Conservation (phyloP, 1,139 yeast genomes). For the Magnusiomyces magnusii region DNA sequence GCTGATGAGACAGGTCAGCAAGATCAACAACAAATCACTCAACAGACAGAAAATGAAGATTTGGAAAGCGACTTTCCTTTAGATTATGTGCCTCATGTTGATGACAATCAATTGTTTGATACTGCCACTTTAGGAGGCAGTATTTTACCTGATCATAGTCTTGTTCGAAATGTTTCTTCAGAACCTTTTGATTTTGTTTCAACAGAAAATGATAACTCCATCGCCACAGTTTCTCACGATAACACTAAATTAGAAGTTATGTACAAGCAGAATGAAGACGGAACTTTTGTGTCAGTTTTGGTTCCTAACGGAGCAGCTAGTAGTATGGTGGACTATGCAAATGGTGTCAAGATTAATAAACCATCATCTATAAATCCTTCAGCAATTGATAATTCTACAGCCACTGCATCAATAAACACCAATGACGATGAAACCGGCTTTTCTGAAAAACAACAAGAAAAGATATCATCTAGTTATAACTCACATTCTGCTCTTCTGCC, state of each 20-base stretch:
- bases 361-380: background rate
- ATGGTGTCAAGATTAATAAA: background rate
- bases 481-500: background rate
- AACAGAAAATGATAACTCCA: background rate
- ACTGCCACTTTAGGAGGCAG: background rate
- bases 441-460: background rate
- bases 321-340: background rate
- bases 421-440: background rate
- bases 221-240: constrained; percentile 9
- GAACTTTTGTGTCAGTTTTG: constrained; percentile 9
- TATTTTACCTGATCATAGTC: background rate
- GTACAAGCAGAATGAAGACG: constrained; percentile 14
- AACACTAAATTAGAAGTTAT: constrained; percentile 14
- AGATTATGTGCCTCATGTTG: constrained; percentile 23
- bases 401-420: background rate
- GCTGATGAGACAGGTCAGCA: constrained; percentile 6
- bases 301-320: constrained; percentile 8
- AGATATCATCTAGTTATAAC: background rate
- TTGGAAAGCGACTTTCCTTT: constrained; percentile 28
- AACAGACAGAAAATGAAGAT: constrained; percentile 16
- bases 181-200: background rate
- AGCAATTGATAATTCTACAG: background rate
- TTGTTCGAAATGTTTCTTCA: background rate
- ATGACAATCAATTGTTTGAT: background rate
- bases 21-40: background rate